These are phyloP conservation scores for Colletotrichum spaethianum DNA, from an alignment of 2,329 filamentous ascomycete species.

Conservation along the genomic window DNA sequence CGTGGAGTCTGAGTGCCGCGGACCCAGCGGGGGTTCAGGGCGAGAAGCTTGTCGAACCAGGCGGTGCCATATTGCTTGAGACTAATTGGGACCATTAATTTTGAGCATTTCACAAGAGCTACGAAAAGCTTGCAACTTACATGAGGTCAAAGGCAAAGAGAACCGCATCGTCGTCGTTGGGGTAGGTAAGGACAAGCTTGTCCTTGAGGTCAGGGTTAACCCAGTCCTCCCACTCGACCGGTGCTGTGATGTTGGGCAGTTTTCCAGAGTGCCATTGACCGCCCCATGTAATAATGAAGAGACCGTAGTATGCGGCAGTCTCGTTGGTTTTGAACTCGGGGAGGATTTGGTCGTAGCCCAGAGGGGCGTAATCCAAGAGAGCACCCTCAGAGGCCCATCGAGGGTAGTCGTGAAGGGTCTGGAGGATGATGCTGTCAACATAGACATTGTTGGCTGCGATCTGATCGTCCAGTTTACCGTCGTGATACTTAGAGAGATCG, in stretches of 20 bases:
- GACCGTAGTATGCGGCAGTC: constrained; percentile 58
- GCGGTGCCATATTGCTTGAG: constrained; percentile 56
- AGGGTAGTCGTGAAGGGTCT: constrained; percentile 66
- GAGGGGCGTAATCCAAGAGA: constrained; percentile 64
- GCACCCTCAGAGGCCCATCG: constrained; percentile 64
- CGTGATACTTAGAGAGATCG: constrained; percentile 70
- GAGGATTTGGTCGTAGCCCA: constrained; percentile 59
- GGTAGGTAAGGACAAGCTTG: constrained; percentile 68
- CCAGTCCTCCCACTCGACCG: constrained; percentile 59
- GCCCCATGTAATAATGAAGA: constrained; percentile 55
- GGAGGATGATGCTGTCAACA: constrained; percentile 63
- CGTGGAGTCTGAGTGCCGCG: constrained; percentile 62
- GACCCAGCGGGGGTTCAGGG: constrained; percentile 67
- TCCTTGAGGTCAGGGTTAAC: constrained; percentile 65
- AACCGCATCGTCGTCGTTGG: constrained; percentile 71
- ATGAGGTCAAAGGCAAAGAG: constrained; percentile 65
- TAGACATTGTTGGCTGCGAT: constrained; percentile 54
- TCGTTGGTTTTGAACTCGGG: constrained; percentile 57
- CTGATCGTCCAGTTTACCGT: constrained; percentile 61
- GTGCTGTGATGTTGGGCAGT: constrained; percentile 50
- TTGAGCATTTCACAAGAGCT: rapidly evolving
- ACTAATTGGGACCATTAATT: constrained; percentile 40
- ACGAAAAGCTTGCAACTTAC: constrained; percentile 47
- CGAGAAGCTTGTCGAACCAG: constrained; percentile 63
- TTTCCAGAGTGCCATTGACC: constrained; percentile 55